A percentile compares a stretch with the other conserved stretches of the same genome.
Evolutionary conservation across 1,284 basidiomycete genomes (phyloP).

Genomic region (Fomes fomentarius): DNA sequence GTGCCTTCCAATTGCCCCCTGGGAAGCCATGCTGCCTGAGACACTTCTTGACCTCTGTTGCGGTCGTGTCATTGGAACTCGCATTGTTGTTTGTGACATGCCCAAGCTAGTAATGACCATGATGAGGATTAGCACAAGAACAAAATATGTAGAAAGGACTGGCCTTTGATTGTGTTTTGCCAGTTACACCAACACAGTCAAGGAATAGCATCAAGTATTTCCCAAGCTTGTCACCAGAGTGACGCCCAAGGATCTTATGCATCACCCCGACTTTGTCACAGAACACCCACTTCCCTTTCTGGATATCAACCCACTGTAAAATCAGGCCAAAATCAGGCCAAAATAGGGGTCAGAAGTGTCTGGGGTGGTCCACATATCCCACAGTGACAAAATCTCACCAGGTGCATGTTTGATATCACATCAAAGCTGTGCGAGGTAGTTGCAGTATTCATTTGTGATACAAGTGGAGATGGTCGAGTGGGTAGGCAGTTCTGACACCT

Average conservation of each 20-base stretch:
- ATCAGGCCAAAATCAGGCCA: not conserved
- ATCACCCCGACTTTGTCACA: slow-evolving; percentile 27
- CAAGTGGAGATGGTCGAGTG: not conserved
- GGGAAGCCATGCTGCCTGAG: not conserved
- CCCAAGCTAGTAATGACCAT: not conserved
- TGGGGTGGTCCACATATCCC: slow-evolving; percentile 7
- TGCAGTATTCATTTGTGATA: slow-evolving; percentile 6
- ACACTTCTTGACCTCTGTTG: not conserved
- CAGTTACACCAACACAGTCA: slow-evolving; percentile 30
- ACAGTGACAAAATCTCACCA: not conserved
- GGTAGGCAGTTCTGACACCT: not conserved
- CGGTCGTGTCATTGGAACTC: not conserved
- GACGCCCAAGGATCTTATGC: slow-evolving; percentile 26
- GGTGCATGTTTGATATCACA: not conserved
- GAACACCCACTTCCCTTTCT: not conserved
- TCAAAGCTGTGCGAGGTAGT: not conserved
- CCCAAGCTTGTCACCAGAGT: slow-evolving; percentile 32
- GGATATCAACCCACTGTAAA: slow-evolving; percentile 1
- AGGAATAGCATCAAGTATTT: slow-evolving; percentile 27
- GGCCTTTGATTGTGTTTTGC: slow-evolving; percentile 27
- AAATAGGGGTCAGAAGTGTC: slow-evolving; percentile 7
- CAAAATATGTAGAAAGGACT: not conserved
- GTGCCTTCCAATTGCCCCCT: not conserved
- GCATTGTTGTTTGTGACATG: not conserved
- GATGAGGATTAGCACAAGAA: not conserved